A percentile compares a stretch with the other conserved stretches of the same genome.
Evolutionary conservation across 208 protist genomes (phyloP).

Genomic region (Acanthamoeba divionensis): DNA sequence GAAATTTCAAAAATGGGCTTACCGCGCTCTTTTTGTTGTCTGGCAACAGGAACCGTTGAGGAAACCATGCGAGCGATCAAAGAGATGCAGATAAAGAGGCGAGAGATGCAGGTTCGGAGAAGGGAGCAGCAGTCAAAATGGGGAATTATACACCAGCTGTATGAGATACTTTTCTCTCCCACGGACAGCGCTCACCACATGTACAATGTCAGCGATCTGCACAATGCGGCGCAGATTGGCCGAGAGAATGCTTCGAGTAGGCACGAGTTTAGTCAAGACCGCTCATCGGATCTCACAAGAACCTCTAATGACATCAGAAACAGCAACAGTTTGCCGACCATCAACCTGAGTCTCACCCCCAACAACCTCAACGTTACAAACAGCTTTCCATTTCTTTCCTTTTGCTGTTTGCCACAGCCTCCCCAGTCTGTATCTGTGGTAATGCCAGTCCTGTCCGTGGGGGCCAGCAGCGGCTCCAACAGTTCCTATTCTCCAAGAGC

Average conservation of each 20-base stretch:
- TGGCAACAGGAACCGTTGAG: neutral
- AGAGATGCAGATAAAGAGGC: neutral
- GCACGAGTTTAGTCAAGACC: neutral
- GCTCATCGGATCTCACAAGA: neutral
- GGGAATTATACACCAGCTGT: constrained; percentile 12
- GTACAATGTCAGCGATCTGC: neutral
- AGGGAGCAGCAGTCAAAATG: neutral
- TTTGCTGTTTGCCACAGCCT: constrained; percentile 19
- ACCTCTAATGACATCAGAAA: neutral
- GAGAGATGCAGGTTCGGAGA: neutral
- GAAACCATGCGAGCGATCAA: constrained; percentile 12
- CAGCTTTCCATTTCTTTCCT: constrained; percentile 6
- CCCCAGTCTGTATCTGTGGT: neutral
- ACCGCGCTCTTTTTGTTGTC: neutral
- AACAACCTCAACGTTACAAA: neutral
- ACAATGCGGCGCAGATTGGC: neutral
- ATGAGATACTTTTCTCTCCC: neutral
- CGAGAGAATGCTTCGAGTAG: neutral
- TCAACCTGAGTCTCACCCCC: neutral
- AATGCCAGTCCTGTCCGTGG: neutral
- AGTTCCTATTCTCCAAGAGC: too few relatives aligned
- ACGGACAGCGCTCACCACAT: neutral
- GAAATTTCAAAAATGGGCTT: too few relatives aligned
- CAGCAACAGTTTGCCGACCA: neutral
- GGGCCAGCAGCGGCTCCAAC: too few relatives aligned